These are phyloP conservation scores for Dictyophora rubrovolvata DNA, from an alignment of 768 basidiomycete species.

Conservation along the genomic window DNA sequence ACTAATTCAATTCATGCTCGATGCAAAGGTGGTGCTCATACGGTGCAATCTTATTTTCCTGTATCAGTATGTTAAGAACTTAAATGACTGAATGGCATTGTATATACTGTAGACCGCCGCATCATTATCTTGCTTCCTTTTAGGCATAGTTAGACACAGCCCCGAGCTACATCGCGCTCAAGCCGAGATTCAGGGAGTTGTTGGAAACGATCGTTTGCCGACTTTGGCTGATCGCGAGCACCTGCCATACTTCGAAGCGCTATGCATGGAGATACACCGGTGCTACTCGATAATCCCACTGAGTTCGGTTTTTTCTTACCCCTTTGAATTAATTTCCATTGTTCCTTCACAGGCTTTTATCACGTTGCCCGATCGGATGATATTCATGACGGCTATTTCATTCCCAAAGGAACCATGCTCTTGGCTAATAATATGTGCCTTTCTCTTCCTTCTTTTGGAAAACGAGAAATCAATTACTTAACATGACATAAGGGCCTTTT, in stretches of 20 bases:
- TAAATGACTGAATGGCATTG: neutral
- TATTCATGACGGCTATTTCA: too few species aligned
- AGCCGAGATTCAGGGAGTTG: neutral
- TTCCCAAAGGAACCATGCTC: too few species aligned
- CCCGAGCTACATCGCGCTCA: neutral
- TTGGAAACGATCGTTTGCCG: neutral
- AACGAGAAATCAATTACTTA: neutral
- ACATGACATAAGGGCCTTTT: neutral
- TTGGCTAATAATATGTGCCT: too few species aligned
- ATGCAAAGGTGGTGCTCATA: neutral
- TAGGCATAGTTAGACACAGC: neutral
- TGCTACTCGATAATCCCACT: neutral
- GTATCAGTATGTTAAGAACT: neutral
- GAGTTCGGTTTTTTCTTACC: neutral
- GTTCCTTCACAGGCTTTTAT: neutral
- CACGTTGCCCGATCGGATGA: too few species aligned
- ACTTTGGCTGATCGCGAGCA: neutral
- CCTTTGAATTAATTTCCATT: neutral
- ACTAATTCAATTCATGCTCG: too few species aligned
- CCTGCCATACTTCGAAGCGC: neutral
- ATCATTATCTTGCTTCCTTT: neutral
- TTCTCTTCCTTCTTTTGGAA: too few species aligned
- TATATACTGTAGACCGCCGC: neutral
- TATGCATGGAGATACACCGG: neutral
- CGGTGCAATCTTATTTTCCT: neutral